Evolutionary conservation across 371 early-diverging fungal species (phyloP).

Genomic region (Mucor piriformis): DNA sequence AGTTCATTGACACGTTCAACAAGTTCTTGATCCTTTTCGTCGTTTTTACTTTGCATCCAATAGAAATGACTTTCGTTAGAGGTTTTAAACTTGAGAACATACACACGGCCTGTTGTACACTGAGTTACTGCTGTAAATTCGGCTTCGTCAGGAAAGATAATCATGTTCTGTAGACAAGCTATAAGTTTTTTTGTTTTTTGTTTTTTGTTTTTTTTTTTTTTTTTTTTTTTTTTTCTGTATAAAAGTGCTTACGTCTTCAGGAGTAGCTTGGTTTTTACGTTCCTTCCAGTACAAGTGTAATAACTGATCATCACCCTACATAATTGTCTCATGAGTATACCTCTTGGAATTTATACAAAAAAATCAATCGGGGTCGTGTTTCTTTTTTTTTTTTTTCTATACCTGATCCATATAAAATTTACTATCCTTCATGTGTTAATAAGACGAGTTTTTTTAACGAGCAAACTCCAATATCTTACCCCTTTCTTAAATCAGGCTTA

Average conservation of each 20-base stretch:
- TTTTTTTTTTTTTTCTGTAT: too few species aligned
- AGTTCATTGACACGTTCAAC: conserved; percentile 57
- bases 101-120: conserved; percentile 76
- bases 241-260: conserved; percentile 28
- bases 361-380: not conserved
- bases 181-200: not conserved
- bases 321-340: not conserved
- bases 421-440: conserved; percentile 13
- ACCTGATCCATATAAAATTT: conserved; percentile 62
- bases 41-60: conserved; percentile 79
- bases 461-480: conserved; percentile 41
- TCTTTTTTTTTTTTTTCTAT: conserved; percentile 5
- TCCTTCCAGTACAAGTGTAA: conserved; percentile 83
- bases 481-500: conserved; percentile 75
- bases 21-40: conserved; percentile 59
- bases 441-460: not conserved
- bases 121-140: conserved; percentile 64
- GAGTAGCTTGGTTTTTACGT: conserved; percentile 43
- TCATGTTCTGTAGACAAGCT: conserved; percentile 52
- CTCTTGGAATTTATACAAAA: not conserved
- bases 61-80: conserved; percentile 75
- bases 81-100: conserved; percentile 72
- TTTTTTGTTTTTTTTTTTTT: not conserved
- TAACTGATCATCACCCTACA: conserved; percentile 66
- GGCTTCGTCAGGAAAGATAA: conserved; percentile 82